Evolutionary conservation across 768 basidiomycete genomes (phyloP).

Genomic region (Tephrocybe sp.): DNA sequence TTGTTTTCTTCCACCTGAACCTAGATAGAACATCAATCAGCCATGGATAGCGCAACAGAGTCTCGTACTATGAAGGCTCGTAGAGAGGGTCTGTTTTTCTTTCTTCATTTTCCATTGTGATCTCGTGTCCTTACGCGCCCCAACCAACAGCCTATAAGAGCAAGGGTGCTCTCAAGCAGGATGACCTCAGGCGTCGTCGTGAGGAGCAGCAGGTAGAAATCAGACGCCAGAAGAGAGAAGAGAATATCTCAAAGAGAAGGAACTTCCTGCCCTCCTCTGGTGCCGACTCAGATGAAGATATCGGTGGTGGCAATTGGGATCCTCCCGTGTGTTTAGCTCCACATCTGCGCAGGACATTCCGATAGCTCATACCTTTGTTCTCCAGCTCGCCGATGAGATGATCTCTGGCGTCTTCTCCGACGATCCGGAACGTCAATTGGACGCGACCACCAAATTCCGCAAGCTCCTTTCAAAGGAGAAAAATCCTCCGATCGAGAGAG

Average conservation of each 20-base stretch:
- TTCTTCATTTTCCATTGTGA: conserved; percentile 25
- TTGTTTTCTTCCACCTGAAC: conserved; percentile 21
- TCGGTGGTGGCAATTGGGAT: conserved; percentile 69
- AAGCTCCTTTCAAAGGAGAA: conserved; percentile 99
- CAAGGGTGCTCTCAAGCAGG: conserved; percentile 85
- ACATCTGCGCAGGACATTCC: conserved; percentile 9
- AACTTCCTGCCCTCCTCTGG: conserved; percentile 80
- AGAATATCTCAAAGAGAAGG: conserved; percentile 96
- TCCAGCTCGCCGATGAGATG: conserved; percentile 87
- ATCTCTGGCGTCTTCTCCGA: conserved; percentile 90
- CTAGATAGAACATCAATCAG: conserved; percentile 21
- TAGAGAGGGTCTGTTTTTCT: conserved; percentile 57
- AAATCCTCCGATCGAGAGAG: conserved; percentile 98
- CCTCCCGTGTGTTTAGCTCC: conserved; percentile 57
- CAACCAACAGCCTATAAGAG: conserved; percentile 76
- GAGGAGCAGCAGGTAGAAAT: conserved; percentile 99
- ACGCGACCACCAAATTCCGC: conserved; percentile 97
- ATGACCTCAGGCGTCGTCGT: conserved; percentile 92
- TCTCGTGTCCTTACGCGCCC: conserved; percentile 36
- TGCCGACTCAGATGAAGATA: conserved; percentile 92
- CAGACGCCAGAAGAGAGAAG: conserved; percentile 96
- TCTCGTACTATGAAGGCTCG: conserved; percentile 76
- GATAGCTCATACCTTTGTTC: conserved; percentile 15
- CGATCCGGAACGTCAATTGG: conserved; percentile 87
- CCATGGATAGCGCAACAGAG: conserved; percentile 47